Percentiles rank a stretch among this genome's conserved stretches.
Conservation (phyloP, 2,329 filamentous ascomycete genomes). For the Neonectria ditissima region DNA sequence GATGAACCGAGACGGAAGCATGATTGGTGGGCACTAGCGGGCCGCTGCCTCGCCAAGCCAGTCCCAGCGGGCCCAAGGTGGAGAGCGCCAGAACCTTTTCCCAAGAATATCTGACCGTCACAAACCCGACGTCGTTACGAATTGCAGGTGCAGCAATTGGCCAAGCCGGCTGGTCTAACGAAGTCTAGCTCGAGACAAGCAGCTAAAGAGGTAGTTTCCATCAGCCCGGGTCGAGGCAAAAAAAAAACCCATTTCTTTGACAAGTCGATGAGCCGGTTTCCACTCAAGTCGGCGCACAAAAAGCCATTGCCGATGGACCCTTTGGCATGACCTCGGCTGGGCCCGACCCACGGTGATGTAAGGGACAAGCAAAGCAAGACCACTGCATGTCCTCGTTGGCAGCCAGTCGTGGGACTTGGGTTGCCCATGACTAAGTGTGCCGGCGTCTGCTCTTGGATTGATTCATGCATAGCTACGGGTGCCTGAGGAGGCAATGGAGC, state of each 20-base stretch:
- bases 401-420: neutral
- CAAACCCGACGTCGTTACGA: constrained; percentile 1
- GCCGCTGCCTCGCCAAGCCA: constrained; percentile 1
- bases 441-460: neutral
- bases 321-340: constrained; percentile 8
- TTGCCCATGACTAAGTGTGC: neutral
- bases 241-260: neutral
- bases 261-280: neutral
- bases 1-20: no score
- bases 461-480: neutral
- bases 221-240: neutral
- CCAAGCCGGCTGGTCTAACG: neutral
- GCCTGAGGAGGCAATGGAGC: neutral
- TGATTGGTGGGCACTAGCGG: constrained; percentile 17
- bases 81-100: constrained; percentile 5
- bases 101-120: neutral
- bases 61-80: constrained; percentile 1
- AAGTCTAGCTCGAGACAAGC: neutral
- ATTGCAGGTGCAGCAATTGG: constrained; percentile 21
- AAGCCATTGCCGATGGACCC: neutral
- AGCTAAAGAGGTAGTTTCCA: neutral
- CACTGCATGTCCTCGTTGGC: neutral
- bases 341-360: constrained; percentile 17
- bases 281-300: neutral
- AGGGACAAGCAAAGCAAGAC: constrained; percentile 1